Conservation (phyloP, 208 protist genomes). For the Naegleria fowleri region DNA sequence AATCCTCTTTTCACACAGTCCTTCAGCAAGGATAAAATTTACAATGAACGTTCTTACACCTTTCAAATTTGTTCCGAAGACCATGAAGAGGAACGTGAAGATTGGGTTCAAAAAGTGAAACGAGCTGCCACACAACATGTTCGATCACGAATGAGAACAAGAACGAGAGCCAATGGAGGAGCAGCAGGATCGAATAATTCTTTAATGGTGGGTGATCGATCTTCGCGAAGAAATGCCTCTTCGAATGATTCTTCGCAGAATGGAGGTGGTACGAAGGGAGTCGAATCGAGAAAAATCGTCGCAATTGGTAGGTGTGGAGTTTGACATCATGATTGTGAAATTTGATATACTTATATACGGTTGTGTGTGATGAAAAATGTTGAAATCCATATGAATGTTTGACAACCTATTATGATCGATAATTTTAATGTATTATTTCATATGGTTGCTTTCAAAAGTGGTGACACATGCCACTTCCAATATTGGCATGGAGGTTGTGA, state of each 20-base stretch:
- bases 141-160: background rate
- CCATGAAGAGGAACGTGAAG: background rate
- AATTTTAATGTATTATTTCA: no score
- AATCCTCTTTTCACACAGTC: background rate
- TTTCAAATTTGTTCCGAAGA: background rate
- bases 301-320: background rate
- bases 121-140: background rate
- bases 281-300: background rate
- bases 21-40: background rate
- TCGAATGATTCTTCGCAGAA: background rate
- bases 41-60: background rate
- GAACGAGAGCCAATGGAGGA: background rate
- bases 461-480: background rate
- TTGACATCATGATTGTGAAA: background rate
- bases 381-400: background rate
- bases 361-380: background rate
- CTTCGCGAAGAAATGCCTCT: background rate
- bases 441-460: no score
- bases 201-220: background rate
- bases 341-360: no score
- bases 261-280: background rate
- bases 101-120: background rate
- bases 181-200: no score
- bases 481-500: background rate
- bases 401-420: no score